These are phyloP conservation scores for Colletotrichum viniferum DNA, from an alignment of 2,329 filamentous ascomycete genomes.

Conservation along the genomic window DNA sequence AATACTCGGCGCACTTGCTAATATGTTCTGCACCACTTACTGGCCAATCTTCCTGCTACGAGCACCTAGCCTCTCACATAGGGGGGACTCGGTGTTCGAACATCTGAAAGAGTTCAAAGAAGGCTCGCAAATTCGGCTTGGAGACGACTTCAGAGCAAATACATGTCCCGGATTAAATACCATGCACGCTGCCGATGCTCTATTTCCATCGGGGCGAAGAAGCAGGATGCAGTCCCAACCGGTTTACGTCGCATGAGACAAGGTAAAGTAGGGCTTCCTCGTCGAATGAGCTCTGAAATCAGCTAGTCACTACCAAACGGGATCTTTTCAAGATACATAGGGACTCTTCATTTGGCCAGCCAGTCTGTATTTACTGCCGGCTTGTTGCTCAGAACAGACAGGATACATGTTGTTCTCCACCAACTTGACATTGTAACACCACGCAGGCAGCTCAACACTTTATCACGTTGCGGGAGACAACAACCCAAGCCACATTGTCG, in stretches of 20 bases:
- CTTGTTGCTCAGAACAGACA: not conserved
- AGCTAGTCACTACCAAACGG: not conserved
- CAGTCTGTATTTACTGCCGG: not conserved
- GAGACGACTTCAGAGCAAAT: not conserved
- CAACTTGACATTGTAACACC: not conserved
- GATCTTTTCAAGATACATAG: not conserved
- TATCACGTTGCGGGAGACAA: too few species aligned
- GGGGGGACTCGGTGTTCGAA: not conserved
- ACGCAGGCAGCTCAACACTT: not conserved
- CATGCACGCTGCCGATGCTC: not conserved
- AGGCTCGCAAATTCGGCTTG: not conserved
- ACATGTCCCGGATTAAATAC: not conserved
- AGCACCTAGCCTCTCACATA: not conserved
- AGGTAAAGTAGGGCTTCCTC: not conserved
- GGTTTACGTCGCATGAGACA: not conserved
- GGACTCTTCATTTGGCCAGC: not conserved
- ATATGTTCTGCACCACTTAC: not conserved
- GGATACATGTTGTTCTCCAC: not conserved
- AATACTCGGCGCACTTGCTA: not conserved
- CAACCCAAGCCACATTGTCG: not conserved
- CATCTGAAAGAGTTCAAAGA: too few species aligned
- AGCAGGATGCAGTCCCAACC: not conserved
- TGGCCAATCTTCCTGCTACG: not conserved
- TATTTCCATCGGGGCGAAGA: not conserved
- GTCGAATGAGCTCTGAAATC: not conserved